Base-by-base conservation (phyloP, 768 basidiomycete species). In the Exsudoporus frostii region DNA sequence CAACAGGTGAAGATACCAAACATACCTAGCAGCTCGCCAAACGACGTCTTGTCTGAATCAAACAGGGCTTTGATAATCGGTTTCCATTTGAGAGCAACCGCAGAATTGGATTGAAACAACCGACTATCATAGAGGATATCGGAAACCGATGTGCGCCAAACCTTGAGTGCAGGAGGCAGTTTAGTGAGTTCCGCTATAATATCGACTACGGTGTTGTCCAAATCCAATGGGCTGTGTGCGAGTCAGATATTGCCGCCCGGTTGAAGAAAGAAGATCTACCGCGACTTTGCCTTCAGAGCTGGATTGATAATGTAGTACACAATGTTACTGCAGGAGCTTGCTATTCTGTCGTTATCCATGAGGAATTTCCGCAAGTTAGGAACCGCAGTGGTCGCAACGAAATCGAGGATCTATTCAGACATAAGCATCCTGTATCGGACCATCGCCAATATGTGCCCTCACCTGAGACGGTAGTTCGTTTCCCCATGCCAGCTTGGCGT, bases 101-200 rank as follows among this genome's bases (percentile, higher is more conserved):
- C 71, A 7, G 84, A 74, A 48, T 75, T 76, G 45, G 82, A 86
- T 63, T 86, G 90, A 76, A 99, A 99, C 59, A 98, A 80, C 42
- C 92, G 81, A 58, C 80, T 83, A 67, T 99, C 97, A 61, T 83
- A 86, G 54, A 98, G 76, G 1, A 90, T 79, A 38, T 99, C 97
- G 1, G 77, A 69, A 13, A 98, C 84, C 10, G 85, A 84, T 0
- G 81, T 73, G 47, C 86, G 79, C 97, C 97, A 99, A 7, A 88
- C 81, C 65, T 92, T 97, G 54, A 88, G 69, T 4, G 90, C 82
- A 5, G 82, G 76, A 8, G 90, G 86, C 47, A 94, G 79, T 53
- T 78, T 83, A 5, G 89, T 79, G 82, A 98, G 86, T 65, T 92
- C 92, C 32, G 76, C 69, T 19, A 98, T 71, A 9, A 95, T 84